These are phyloP conservation scores for Psidium guajava DNA, from an alignment of 345 rosid genomes.

Conservation along the genomic window DNA sequence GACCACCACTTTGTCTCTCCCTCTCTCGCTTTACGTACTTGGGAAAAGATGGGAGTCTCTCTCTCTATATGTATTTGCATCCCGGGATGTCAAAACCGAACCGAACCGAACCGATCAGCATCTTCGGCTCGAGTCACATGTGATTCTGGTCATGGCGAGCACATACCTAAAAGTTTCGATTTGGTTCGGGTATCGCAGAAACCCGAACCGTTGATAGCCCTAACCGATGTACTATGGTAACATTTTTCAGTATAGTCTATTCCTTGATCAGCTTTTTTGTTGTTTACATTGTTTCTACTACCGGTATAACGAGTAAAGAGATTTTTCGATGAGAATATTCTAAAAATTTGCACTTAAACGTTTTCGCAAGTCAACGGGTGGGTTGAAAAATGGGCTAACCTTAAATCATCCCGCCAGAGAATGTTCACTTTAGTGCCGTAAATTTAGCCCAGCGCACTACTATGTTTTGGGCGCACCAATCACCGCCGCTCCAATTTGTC, in stretches of 20 bases:
- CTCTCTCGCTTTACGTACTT: conserved; percentile 6
- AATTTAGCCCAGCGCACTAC: neutral
- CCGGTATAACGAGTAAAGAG: neutral
- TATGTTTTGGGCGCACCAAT: accelerated
- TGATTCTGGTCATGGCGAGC: no score
- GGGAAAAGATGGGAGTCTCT: neutral
- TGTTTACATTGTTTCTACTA: neutral
- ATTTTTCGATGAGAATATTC: accelerated
- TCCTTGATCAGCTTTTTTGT: no score
- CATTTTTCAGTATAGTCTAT: neutral
- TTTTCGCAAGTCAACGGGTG: no score
- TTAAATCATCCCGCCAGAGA: neutral
- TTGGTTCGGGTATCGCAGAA: no score
- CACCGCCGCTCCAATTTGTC: neutral
- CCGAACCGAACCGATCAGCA: no score
- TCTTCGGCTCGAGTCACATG: no score
- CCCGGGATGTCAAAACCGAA: no score
- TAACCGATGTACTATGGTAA: neutral
- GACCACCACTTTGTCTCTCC: conserved; percentile 30
- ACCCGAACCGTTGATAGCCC: no score
- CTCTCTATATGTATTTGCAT: neutral
- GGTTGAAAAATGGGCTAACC: accelerated
- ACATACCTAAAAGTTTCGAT: no score
- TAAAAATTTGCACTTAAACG: neutral
- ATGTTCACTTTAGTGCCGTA: accelerated